These are phyloP conservation scores for Nicotiana otophora DNA, from an alignment of 257 asterid genomes.

Conservation along the genomic window DNA sequence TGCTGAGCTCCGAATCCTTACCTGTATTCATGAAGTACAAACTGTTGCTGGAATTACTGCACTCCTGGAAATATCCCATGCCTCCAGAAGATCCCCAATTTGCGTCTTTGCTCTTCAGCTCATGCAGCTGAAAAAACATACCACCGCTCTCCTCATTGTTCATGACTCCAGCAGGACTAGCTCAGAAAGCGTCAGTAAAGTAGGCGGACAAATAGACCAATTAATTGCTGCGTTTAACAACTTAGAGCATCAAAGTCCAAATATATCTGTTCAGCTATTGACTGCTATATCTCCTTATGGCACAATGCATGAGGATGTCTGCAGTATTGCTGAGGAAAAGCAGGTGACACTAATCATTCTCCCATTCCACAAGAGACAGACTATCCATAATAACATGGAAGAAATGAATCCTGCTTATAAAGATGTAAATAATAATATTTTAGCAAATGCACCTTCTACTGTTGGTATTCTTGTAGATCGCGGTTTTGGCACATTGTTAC, in stretches of 20 bases:
- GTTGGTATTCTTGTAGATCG: conserved; percentile 26
- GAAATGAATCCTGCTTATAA: conserved; percentile 22
- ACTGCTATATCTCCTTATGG: conserved; percentile 18
- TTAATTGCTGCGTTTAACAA: conserved; percentile 16
- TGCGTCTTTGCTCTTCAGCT: conserved; percentile 20
- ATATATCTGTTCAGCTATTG: conserved; percentile 13
- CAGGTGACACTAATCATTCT: conserved; percentile 15
- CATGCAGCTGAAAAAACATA: conserved; percentile 18
- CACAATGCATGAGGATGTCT: conserved; percentile 26
- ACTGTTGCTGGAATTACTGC: conserved; percentile 16
- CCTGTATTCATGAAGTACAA: conserved; percentile 22
- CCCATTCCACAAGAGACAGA: conserved; percentile 25
- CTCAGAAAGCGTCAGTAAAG: conserved; percentile 6
- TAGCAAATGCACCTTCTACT: conserved; percentile 19
- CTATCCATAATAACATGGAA: conserved; percentile 19
- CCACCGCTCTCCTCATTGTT: conserved; percentile 17
- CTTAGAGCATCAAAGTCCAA: conserved; percentile 9
- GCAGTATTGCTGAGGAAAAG: conserved; percentile 18
- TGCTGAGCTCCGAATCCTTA: conserved; percentile 19
- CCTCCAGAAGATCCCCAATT: conserved; percentile 18
- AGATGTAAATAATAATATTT: conserved; percentile 15
- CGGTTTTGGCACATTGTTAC: conserved; percentile 3
- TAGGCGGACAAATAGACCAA: conserved; percentile 18
- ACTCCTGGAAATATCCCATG: conserved; percentile 11
- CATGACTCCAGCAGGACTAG: conserved; percentile 5